Base-by-base conservation (phyloP, 306 rosid genomes). In the Cicer yamashitae region DNA sequence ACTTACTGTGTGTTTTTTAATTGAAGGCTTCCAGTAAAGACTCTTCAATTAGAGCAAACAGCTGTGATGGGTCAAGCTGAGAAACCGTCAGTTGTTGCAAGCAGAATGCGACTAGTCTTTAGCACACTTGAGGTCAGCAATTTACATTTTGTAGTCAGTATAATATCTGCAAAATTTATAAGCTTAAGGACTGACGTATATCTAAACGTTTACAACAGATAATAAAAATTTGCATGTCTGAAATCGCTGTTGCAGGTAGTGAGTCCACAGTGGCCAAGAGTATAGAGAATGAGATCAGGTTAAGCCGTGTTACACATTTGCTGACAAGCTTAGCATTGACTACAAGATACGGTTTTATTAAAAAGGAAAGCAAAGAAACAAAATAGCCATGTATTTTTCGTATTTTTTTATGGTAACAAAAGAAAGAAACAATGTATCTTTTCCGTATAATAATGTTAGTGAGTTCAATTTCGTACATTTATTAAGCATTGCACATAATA, bases 251-350 rank as follows among this genome's bases (percentile, higher is more conserved):
- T 84, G 88, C 93, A 94, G 99, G 96, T 88, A 8, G 97, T 90
- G 82, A 94, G 96, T 86, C 99, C 97, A 53, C 96, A 94, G 70
- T 94, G 97, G 96, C 97, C 99, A 9, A 82, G 66, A 86, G 96
- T 86, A 22, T 91, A 90, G 79, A 41, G 22, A 44, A 15, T 13
- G 25, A 20, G 34, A 70, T 63, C 43, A 22, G 41, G 3, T 57
- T 10, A 30, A 77, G 67, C 38, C 45, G 71, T 12, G 67, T 46
- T 71, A 39, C 58, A 40, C 67, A 13, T 56, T 70, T 46, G 67
- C 70, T 12, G 66, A 44, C 10, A 10, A 11, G 53, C 25, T 25
- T 2, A 65, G 53, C 59, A 53, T 41, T 4, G n/a, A 7, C 48
- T 52, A 47, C 43, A 47, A n/a, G 43, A 46, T 22, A 39, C 11